Conservation (phyloP, 2,329 filamentous ascomycete genomes). For the Phialemonium atrogriseum region DNA sequence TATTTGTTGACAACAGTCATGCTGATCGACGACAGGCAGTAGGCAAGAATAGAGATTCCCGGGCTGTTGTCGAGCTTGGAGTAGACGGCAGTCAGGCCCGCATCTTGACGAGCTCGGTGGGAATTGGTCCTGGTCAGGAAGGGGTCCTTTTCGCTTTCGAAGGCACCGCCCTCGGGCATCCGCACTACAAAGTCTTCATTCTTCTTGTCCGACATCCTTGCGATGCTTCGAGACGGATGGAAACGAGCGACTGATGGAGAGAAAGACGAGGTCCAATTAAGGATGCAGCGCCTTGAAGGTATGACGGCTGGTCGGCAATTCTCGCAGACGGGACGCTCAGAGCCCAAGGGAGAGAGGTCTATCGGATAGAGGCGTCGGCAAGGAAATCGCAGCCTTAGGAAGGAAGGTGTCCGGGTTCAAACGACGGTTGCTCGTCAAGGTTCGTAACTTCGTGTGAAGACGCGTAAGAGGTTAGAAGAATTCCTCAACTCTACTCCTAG, state of each 20-base stretch:
- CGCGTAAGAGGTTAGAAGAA: too few relatives aligned
- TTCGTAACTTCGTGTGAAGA: too few relatives aligned
- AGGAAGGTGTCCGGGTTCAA: too few relatives aligned
- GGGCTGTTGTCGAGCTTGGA: constrained; percentile 65
- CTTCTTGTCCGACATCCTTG: constrained; percentile 78
- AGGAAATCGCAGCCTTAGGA: too few relatives aligned
- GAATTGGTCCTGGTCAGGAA: constrained; percentile 37
- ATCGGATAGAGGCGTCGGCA: too few relatives aligned
- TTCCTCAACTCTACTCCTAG: too few relatives aligned
- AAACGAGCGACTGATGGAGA: constrained; percentile 8
- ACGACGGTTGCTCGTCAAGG: too few relatives aligned
- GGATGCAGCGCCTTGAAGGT: too few relatives aligned
- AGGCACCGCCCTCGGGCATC: constrained; percentile 53
- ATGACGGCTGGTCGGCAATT: too few relatives aligned
- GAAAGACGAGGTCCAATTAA: background rate
- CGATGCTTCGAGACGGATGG: constrained; percentile 3
- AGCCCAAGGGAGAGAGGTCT: too few relatives aligned
- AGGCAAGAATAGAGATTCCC: constrained; percentile 71
- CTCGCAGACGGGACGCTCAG: too few relatives aligned
- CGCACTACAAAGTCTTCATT: constrained; percentile 72
- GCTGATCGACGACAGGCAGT: constrained; percentile 92
- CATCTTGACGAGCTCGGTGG: constrained; percentile 18
- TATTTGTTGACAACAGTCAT: constrained; percentile 99
- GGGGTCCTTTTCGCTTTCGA: constrained; percentile 43
- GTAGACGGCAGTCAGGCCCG: constrained; percentile 27